A percentile compares a stretch with the other conserved stretches of the same genome.
phyloP scores from a whole-genome alignment of 306 rosid genomes.

The Arachis hypogaea region DNA sequence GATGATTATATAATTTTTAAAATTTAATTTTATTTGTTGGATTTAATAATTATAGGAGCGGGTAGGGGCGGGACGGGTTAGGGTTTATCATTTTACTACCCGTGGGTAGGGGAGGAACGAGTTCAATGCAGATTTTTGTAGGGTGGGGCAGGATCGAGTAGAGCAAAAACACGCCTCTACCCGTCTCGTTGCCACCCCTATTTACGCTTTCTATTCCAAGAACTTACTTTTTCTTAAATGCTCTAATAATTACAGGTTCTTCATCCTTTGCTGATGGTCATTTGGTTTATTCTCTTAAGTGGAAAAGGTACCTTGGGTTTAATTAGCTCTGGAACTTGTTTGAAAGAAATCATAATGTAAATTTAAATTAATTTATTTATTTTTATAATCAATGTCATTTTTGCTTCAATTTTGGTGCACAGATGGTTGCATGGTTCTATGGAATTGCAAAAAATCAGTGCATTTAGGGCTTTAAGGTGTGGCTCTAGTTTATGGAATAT shows the following conservation, averaged over 20 bases:
- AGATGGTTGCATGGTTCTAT: conserved; percentile 87
- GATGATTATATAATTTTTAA: too few species aligned
- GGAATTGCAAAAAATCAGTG: conserved; percentile 68
- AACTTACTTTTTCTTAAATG: not conserved
- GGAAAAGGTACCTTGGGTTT: conserved; percentile 70
- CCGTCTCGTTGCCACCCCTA: not conserved
- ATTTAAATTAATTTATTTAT: not conserved
- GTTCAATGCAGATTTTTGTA: too few species aligned
- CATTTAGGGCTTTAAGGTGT: conserved; percentile 88
- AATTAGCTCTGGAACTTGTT: not conserved
- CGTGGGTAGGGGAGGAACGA: too few species aligned
- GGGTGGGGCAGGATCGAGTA: too few species aligned
- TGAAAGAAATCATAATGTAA: conserved; percentile 4
- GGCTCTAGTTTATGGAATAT: conserved; percentile 75
- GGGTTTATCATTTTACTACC: too few species aligned
- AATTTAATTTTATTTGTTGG: too few species aligned
- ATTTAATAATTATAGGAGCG: too few species aligned
- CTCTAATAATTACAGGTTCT: conserved; percentile 57
- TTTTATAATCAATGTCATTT: not conserved
- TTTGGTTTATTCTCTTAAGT: conserved; percentile 79
- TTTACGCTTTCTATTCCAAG: not conserved
- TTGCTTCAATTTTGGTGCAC: conserved; percentile 73
- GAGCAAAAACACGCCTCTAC: too few species aligned
- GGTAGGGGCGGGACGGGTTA: too few species aligned
- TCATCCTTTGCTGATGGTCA: conserved; percentile 89